Conservation (phyloP, 2,329 filamentous ascomycete genomes). For the Fusarium tricinctum region DNA sequence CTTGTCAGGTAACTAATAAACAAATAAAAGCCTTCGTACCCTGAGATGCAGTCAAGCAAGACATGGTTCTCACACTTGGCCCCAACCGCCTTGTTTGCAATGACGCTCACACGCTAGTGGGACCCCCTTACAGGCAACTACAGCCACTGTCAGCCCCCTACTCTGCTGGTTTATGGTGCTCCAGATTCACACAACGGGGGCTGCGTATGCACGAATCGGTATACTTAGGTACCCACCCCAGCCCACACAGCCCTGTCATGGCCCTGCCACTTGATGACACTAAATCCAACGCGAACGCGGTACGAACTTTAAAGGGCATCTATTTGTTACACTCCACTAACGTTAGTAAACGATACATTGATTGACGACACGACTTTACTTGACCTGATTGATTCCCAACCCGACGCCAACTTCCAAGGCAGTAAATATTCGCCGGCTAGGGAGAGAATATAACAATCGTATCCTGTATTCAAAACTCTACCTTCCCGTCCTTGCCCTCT, state of each 20-base stretch:
- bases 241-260: conserved; percentile 39
- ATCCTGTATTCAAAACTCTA: conserved; percentile 1
- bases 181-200: conserved; percentile 34
- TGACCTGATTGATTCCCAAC: conserved; percentile 27
- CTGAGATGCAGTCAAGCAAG: conserved; percentile 15
- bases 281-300: conserved; percentile 53
- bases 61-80: conserved; percentile 8
- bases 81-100: conserved; percentile 27
- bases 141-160: conserved; percentile 33
- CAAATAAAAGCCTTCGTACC: not conserved
- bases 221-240: conserved; percentile 28
- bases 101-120: conserved; percentile 29
- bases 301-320: conserved; percentile 50
- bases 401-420: conserved; percentile 27
- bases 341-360: conserved; percentile 35
- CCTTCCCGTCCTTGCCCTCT: conserved; percentile 8
- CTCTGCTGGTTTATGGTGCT: conserved; percentile 10
- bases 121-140: conserved; percentile 42
- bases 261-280: conserved; percentile 50
- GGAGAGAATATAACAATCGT: conserved; percentile 14
- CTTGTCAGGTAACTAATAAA: conserved; percentile 15
- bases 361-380: conserved; percentile 46
- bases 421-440: conserved; percentile 8
- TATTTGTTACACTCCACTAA: conserved; percentile 39
- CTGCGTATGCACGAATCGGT: conserved; percentile 46